Base-by-base conservation (phyloP, 306 rosid genomes). In the Myrica gale region DNA sequence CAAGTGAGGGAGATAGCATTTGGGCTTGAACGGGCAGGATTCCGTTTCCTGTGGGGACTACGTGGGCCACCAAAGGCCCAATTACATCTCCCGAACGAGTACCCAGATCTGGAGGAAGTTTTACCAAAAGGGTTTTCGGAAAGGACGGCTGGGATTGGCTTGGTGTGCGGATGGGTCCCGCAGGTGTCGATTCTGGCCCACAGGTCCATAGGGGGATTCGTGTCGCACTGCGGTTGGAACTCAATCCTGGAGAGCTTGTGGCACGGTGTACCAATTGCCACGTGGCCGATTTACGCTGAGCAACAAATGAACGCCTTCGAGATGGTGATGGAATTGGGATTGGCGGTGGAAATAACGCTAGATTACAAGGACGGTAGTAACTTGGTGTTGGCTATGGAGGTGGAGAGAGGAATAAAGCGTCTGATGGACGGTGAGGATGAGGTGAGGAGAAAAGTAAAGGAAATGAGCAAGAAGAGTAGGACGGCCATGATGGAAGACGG, bases 201-300 rank as follows among this genome's bases (percentile, higher is more conserved):
- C 71, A 41, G 9, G 23, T 83, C 87, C 0, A 44, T 86, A 0
- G 90, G 92, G 2, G 96, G 92, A 0, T 90, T 90, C 56, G 84
- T 85, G 68, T 88, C 92, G 2, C 91, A 88, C 5, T 90, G 90
- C 20, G 91, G 96, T 9, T 90, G 96, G 92, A 90, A 88, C 70
- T 90, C 96, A 0, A 71, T 86, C 9, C 19, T 90, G 37, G 96
- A 88, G 73, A 88, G 96, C 62, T 50, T 88, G 70, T 88, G 89
- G 96, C 15, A 83, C 2, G 96, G 90, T 0, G 88, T 90, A 11
- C 86, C 85, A 0, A 26, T 90, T 74, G 92, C 88, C 73, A 90
- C 92, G 23, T 90, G 96, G 92, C 96, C 89, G 1, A 4, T 88
- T 15, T 83, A 84, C 5, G 88, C 87, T 0, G 89, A 88, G 11